Base-by-base conservation (phyloP, 2,329 filamentous ascomycete species). In the Aspergillus eucalypticola region DNA sequence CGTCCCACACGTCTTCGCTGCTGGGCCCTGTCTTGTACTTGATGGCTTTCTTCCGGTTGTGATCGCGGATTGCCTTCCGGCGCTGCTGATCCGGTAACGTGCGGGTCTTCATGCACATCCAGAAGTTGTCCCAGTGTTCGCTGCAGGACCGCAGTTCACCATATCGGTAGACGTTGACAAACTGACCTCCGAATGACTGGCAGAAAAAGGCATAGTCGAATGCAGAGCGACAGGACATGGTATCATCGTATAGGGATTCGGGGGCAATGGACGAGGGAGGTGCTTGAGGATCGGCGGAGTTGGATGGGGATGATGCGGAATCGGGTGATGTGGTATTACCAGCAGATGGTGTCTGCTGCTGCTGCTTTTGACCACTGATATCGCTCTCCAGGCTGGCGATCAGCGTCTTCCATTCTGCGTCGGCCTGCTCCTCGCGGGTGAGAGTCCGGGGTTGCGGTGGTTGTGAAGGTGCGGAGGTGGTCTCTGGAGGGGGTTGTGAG, bases 121-220 rank as follows among this genome's bases (percentile, higher is more conserved):
- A 96, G 78, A 96, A 98, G 76, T 96, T 91, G 62, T 89, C 85
- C 92, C 94, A 97, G 64, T 92, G 88, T 66, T 96, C 90, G 63
- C 83, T 86, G 82, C 95, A 99, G 3, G 85, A 83, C 48, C 89
- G 86, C 70, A 96, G 80, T 44, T 82, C 80, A 63, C 95, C 95
- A 73, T 92, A 89, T 41, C 95, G 90, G 82, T 98, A 99, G 39
- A 98, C 85, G 70, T 92, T 88, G 70, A 90, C 92, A 82, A 93
- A 96, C 75, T 98, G 93, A 0, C 94, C 92, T 56, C 92, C 93
- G 8, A 96, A 82, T 0, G 90, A 92, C 74, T 95, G 91, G 84
- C 95, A 99, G 82, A 94, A 91, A 84, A 94, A 97, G 61, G 94
- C 93, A 64, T 87, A 84, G 80, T 99, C 95, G 79, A 99, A 98